A percentile compares a stretch with the other conserved stretches of the same genome.
These are phyloP conservation scores for Leccinum fuscescens DNA, from an alignment of 1,284 basidiomycete species.

Conservation along the genomic window DNA sequence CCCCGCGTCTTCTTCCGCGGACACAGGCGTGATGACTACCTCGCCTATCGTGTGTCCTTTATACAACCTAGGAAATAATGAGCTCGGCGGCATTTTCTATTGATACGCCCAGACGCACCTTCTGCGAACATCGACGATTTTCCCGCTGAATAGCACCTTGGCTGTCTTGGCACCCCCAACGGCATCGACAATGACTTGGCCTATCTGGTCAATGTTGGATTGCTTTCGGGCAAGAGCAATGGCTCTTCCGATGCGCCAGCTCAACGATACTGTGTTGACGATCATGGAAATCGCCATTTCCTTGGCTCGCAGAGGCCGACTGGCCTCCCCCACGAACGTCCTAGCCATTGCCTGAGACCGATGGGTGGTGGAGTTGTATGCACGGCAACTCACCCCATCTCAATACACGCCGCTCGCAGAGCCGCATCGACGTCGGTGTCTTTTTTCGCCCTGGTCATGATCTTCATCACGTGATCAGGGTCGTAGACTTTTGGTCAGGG, in stretches of 20 bases:
- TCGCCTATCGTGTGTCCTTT: slow-evolving; percentile 53
- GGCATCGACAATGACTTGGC: slow-evolving; percentile 46
- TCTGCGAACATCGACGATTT: slow-evolving; percentile 52
- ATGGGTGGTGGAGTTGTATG: not conserved
- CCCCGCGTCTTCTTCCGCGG: slow-evolving; percentile 29
- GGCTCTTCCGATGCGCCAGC: slow-evolving; percentile 56
- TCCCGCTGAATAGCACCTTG: slow-evolving; percentile 53
- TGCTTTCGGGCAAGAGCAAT: slow-evolving; percentile 42
- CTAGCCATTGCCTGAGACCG: slow-evolving; percentile 12
- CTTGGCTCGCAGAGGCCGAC: slow-evolving; percentile 36
- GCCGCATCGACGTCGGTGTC: slow-evolving; percentile 35
- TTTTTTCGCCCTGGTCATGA: slow-evolving; percentile 35
- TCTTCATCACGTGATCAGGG: slow-evolving; percentile 27
- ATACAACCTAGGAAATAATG: slow-evolving; percentile 22
- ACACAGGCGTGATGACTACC: slow-evolving; percentile 40
- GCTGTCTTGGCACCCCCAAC: slow-evolving; percentile 42
- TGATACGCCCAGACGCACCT: slow-evolving; percentile 26
- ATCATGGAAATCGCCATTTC: slow-evolving; percentile 40
- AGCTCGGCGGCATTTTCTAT: not conserved
- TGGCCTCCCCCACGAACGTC: slow-evolving; percentile 40
- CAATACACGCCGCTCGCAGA: slow-evolving; percentile 37
- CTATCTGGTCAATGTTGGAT: slow-evolving; percentile 46
- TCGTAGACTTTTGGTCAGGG: not conserved
- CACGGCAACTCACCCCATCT: slow-evolving; percentile 40
- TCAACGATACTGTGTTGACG: slow-evolving; percentile 51